phyloP scores from a whole-genome alignment of 2,329 filamentous ascomycete species.

The Aspergillus sp. region DNA sequence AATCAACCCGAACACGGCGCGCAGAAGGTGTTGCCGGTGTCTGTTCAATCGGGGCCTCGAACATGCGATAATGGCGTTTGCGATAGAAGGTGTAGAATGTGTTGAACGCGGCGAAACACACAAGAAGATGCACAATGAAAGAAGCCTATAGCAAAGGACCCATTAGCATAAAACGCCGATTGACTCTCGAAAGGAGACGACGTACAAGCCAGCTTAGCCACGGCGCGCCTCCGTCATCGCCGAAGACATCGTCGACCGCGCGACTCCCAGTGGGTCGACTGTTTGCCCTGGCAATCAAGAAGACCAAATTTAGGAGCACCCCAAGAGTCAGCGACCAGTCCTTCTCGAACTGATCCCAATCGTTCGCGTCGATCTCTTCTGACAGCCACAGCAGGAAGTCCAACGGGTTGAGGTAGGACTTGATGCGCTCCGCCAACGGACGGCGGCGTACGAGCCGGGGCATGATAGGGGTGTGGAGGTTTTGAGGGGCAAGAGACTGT shows the following conservation, averaged over 20 bases:
- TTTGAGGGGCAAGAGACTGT: not conserved
- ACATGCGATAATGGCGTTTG: constrained; percentile 84
- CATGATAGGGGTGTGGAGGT: constrained; percentile 51
- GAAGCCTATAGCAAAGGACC: constrained; percentile 53
- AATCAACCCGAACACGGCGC: constrained; percentile 82
- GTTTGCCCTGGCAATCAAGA: constrained; percentile 82
- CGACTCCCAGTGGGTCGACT: constrained; percentile 52
- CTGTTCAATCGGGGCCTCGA: constrained; percentile 79
- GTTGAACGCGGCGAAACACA: constrained; percentile 68
- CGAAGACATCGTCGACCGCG: constrained; percentile 78
- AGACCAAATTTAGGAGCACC: constrained; percentile 71
- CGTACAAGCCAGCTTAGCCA: constrained; percentile 68
- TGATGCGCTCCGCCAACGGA: constrained; percentile 77
- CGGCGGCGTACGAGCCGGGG: constrained; percentile 79
- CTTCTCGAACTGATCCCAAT: constrained; percentile 78
- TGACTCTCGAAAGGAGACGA: no score
- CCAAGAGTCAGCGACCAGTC: constrained; percentile 74
- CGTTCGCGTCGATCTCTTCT: constrained; percentile 86
- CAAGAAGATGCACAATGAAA: constrained; percentile 69
- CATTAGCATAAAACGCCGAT: constrained; percentile 5
- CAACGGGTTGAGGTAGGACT: constrained; percentile 76
- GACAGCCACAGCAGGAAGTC: constrained; percentile 89
- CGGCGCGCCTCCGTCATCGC: constrained; percentile 61
- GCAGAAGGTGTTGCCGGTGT: constrained; percentile 79
- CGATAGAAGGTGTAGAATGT: constrained; percentile 78